These are phyloP conservation scores for Penicillium sp. DNA, from an alignment of 2,329 filamentous ascomycete genomes.

Conservation along the genomic window DNA sequence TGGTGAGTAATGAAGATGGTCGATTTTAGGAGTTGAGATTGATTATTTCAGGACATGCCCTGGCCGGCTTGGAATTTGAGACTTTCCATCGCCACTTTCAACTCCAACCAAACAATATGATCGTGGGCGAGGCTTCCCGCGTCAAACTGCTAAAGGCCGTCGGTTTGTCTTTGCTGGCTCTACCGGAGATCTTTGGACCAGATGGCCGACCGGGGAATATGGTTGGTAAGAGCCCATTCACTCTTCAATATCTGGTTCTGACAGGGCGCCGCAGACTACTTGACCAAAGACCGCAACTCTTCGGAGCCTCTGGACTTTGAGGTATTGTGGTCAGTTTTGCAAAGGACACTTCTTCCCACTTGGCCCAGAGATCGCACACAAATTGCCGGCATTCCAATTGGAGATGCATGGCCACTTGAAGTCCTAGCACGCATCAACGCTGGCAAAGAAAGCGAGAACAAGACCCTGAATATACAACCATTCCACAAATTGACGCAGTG, in stretches of 20 bases:
- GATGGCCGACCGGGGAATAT: slow-evolving; percentile 46
- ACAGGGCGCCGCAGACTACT: slow-evolving; percentile 35
- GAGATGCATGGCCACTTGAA: slow-evolving; percentile 49
- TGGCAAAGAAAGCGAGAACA: slow-evolving; percentile 3
- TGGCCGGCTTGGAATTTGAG: slow-evolving; percentile 3
- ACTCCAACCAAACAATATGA: slow-evolving; percentile 42
- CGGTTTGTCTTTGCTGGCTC: slow-evolving; percentile 39
- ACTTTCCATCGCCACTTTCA: slow-evolving; percentile 37
- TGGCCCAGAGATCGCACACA: slow-evolving; percentile 47
- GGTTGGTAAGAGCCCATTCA: slow-evolving; percentile 37
- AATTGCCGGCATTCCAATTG: slow-evolving; percentile 42
- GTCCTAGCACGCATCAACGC: slow-evolving; percentile 9
- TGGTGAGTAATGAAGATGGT: slow-evolving; percentile 25
- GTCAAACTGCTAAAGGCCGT: slow-evolving; percentile 42
- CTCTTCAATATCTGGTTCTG: background rate
- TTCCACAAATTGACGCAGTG: slow-evolving; percentile 65
- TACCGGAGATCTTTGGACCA: slow-evolving; percentile 41
- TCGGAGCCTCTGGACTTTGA: slow-evolving; percentile 35
- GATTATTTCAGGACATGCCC: background rate
- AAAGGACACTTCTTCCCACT: slow-evolving; percentile 45
- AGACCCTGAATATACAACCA: slow-evolving; percentile 42
- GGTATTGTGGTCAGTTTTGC: slow-evolving; percentile 43
- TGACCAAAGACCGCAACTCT: slow-evolving; percentile 29
- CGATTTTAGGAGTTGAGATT: background rate
- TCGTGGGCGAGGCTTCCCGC: slow-evolving; percentile 45